phyloP scores from a whole-genome alignment of 108 stramenopile species.

The Skeletonema menzelii region DNA sequence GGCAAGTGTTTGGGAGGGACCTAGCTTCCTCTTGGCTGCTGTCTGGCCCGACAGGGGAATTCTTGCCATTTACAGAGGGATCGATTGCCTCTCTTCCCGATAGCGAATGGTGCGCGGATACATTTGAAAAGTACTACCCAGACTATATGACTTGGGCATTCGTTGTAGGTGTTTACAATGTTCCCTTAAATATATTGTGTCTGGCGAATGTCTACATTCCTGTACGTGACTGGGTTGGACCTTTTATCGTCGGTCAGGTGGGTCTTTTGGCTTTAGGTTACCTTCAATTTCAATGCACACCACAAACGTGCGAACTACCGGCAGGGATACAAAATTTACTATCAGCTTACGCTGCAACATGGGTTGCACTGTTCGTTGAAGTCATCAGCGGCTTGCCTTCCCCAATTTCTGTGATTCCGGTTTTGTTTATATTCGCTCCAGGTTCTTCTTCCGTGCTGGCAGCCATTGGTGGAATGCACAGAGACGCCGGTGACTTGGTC shows the following conservation, averaged over 20 bases:
- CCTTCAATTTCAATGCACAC: neutral
- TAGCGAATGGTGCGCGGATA: neutral
- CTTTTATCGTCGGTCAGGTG: neutral
- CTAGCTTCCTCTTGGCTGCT: neutral
- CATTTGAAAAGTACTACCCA: neutral
- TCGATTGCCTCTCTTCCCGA: neutral
- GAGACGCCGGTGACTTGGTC: neutral
- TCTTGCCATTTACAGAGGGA: neutral
- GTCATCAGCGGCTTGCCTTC: neutral
- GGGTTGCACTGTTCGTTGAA: neutral
- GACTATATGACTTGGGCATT: neutral
- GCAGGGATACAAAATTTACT: neutral
- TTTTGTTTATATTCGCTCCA: neutral
- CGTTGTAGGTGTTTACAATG: neutral
- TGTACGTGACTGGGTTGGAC: neutral
- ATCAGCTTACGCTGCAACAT: neutral
- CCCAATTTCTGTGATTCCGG: neutral
- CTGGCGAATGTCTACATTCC: conserved; percentile 2
- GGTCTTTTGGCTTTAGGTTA: neutral
- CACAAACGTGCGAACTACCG: neutral
- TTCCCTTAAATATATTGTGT: conserved; percentile 3
- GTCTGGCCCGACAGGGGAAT: neutral
- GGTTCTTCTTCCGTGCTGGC: neutral
- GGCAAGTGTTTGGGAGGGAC: neutral
- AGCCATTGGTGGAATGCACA: neutral